Evolutionary conservation across 768 basidiomycete species (phyloP).

Genomic region (Leucocoprinus leucothites): DNA sequence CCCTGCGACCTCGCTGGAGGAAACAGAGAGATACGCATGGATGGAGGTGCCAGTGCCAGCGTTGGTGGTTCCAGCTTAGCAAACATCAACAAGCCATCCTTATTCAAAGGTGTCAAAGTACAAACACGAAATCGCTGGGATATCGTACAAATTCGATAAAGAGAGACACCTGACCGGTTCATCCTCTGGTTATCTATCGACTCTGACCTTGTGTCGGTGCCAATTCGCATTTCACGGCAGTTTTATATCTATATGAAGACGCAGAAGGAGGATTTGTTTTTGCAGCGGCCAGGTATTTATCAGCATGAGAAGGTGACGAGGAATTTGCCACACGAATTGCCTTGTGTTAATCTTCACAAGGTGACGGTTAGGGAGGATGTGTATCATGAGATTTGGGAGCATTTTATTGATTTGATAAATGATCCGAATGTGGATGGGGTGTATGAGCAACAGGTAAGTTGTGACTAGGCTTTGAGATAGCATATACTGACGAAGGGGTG

Average conservation of each 20-base stretch:
- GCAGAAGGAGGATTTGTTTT: slow-evolving; percentile 64
- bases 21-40: slow-evolving; percentile 47
- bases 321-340: slow-evolving; percentile 75
- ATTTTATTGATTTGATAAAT: slow-evolving; percentile 90
- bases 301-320: slow-evolving; percentile 68
- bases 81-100: slow-evolving; percentile 21
- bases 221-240: slow-evolving; percentile 83
- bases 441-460: slow-evolving; percentile 82
- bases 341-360: slow-evolving; percentile 78
- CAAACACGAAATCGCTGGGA: slow-evolving; percentile 81
- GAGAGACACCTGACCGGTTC: slow-evolving; percentile 75
- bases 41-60: slow-evolving; percentile 31
- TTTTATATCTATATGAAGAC: slow-evolving; percentile 91
- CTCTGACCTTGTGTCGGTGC: slow-evolving; percentile 71
- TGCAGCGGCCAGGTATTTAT: slow-evolving; percentile 52
- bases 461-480: background rate
- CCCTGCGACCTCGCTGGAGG: slow-evolving; percentile 78
- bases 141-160: slow-evolving; percentile 84
- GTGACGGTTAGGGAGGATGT: slow-evolving; percentile 79
- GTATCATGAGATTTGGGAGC: slow-evolving; percentile 81
- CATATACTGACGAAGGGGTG: background rate
- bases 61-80: slow-evolving; percentile 44
- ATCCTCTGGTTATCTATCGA: slow-evolving; percentile 86
- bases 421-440: slow-evolving; percentile 94
- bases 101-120: slow-evolving; percentile 65